Percentiles rank a stretch among this genome's conserved stretches.
These are phyloP conservation scores for Kluyveromyces lactis DNA, from an alignment of 805 yeast genomes.

Conservation along the genomic window DNA sequence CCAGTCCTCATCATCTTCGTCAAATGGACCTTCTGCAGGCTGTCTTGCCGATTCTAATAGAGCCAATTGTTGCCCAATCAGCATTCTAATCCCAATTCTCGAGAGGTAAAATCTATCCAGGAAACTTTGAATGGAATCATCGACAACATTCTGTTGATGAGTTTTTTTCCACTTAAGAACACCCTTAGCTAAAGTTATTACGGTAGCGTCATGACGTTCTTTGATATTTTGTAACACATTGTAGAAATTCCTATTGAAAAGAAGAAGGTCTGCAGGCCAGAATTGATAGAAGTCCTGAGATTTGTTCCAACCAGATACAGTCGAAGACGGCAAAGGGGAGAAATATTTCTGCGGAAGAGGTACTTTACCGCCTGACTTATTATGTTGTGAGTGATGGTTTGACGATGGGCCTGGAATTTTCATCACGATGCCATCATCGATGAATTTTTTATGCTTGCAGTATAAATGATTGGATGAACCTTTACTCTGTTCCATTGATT, in stretches of 20 bases:
- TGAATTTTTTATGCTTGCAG: constrained; percentile 16
- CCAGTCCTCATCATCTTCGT: constrained; percentile 59
- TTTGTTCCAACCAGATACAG: constrained; percentile 5
- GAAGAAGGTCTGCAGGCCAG: constrained; percentile 69
- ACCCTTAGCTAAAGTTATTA: constrained; percentile 85
- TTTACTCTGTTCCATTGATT: not conserved
- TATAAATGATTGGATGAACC: not conserved
- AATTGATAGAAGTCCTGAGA: constrained; percentile 6
- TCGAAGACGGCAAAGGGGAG: constrained; percentile 10
- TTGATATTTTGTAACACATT: constrained; percentile 64
- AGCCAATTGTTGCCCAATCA: constrained; percentile 91
- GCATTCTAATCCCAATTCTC: constrained; percentile 86
- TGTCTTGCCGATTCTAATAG: constrained; percentile 24
- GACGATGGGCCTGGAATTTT: constrained; percentile 11
- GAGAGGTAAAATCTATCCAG: constrained; percentile 84
- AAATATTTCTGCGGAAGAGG: constrained; percentile 10
- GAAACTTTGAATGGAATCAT: constrained; percentile 69
- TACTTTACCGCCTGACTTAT: constrained; percentile 1
- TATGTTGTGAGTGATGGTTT: not conserved
- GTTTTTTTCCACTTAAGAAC: constrained; percentile 80
- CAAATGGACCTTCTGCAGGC: constrained; percentile 28
- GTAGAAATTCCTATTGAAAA: constrained; percentile 60
- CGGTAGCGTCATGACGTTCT: constrained; percentile 85
- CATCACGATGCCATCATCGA: constrained; percentile 46
- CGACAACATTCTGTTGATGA: constrained; percentile 42